Evolutionary conservation across 805 yeast genomes (phyloP).

Genomic region (Danielozyma ontarioensis): DNA sequence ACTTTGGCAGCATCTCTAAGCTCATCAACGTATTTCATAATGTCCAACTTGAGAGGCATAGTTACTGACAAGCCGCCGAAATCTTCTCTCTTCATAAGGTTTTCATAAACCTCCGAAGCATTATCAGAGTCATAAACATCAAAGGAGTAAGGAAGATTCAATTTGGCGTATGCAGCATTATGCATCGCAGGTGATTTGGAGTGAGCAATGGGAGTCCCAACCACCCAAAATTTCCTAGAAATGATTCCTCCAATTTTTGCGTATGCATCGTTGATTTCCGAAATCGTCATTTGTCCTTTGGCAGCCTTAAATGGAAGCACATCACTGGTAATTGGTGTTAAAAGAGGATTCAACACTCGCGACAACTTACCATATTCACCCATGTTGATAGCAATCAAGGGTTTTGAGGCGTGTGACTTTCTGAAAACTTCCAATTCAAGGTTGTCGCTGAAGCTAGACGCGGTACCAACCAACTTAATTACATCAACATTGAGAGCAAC

Average conservation of each 20-base stretch:
- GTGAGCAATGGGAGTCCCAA: constrained; percentile 78
- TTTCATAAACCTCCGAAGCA: constrained; percentile 49
- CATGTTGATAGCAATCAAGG: constrained; percentile 82
- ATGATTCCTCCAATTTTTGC: constrained; percentile 58
- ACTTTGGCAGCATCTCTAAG: constrained; percentile 68
- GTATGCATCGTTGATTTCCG: constrained; percentile 55
- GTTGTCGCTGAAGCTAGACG: constrained; percentile 62
- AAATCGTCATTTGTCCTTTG: constrained; percentile 70
- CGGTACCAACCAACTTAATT: constrained; percentile 80
- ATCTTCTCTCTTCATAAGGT: constrained; percentile 41
- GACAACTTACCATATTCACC: constrained; percentile 73
- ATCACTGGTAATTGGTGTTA: constrained; percentile 83
- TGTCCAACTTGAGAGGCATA: constrained; percentile 84
- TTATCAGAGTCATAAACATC: constrained; percentile 62
- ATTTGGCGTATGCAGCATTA: constrained; percentile 66
- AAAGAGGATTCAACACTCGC: constrained; percentile 63
- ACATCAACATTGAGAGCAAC: constrained; percentile 61
- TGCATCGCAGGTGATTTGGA: constrained; percentile 89
- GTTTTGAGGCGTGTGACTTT: constrained; percentile 45
- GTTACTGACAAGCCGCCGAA: constrained; percentile 97
- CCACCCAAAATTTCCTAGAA: constrained; percentile 59
- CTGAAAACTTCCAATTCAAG: constrained; percentile 67
- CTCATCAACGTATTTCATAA: constrained; percentile 59
- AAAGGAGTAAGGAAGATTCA: constrained; percentile 76
- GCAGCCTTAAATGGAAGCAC: constrained; percentile 68